phyloP scores from a whole-genome alignment of 495 filamentous ascomycete species.

The Aspergillus conjunctus region DNA sequence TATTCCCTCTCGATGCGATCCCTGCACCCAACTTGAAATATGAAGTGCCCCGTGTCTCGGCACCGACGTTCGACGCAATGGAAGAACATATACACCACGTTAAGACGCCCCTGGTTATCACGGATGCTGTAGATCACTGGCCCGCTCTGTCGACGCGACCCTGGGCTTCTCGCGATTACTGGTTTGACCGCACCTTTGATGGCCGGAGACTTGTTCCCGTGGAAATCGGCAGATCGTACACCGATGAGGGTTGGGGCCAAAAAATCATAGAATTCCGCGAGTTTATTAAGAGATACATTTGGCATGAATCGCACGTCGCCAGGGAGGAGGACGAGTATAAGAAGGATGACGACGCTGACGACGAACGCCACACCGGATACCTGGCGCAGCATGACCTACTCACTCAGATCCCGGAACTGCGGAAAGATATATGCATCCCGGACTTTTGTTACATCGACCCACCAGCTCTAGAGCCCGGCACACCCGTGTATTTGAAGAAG shows the following conservation, averaged over 20 bases:
- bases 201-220: constrained; percentile 83
- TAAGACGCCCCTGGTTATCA: constrained; percentile 70
- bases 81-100: constrained; percentile 58
- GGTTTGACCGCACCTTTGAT: constrained; percentile 70
- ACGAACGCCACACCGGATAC: constrained; percentile 58
- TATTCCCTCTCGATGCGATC: constrained; percentile 42
- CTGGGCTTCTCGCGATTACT: constrained; percentile 76
- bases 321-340: constrained; percentile 5
- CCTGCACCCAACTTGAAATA: constrained; percentile 37
- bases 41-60: constrained; percentile 38
- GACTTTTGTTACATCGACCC: constrained; percentile 82
- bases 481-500: constrained; percentile 53
- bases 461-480: constrained; percentile 45
- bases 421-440: constrained; percentile 75
- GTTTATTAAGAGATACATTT: constrained; percentile 67
- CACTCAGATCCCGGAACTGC: constrained; percentile 74
- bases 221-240: constrained; percentile 88
- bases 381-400: constrained; percentile 91
- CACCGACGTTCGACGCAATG: constrained; percentile 63
- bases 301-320: constrained; percentile 25
- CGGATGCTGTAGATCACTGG: constrained; percentile 67
- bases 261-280: constrained; percentile 73
- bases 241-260: constrained; percentile 84
- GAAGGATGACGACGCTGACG: constrained; percentile 15
- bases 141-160: constrained; percentile 68